Percentiles rank a stretch among this genome's conserved stretches.
Evolutionary conservation across 352 stramenopile genomes (phyloP).

Genomic region (Saprolegnia diclina): DNA sequence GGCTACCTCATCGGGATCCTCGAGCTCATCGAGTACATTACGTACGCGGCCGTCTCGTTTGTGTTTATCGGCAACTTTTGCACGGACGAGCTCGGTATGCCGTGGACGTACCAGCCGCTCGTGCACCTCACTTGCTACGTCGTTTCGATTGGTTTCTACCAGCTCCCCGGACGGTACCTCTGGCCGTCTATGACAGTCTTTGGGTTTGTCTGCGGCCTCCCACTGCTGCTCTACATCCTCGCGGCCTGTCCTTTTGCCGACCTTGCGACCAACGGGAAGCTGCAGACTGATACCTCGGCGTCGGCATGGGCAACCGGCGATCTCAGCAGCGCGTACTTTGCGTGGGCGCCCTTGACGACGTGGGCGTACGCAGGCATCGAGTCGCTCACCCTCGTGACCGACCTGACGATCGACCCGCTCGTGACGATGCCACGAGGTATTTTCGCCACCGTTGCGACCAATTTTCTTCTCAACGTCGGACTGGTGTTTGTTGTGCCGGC

Average conservation of each 20-base stretch:
- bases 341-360: not conserved
- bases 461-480: not conserved
- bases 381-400: constrained; percentile 1
- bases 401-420: not conserved
- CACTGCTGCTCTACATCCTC: not conserved
- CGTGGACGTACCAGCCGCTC: constrained; percentile 27
- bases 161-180: not conserved
- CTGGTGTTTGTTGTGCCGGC: not conserved
- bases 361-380: not conserved
- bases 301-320: not conserved
- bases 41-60: constrained; percentile 29
- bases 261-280: not conserved
- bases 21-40: constrained; percentile 34
- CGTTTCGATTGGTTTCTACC: not conserved
- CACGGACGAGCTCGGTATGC: constrained; percentile 12
- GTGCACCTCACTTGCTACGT: constrained; percentile 31
- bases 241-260: not conserved
- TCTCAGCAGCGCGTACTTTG: not conserved
- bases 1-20: constrained; percentile 33
- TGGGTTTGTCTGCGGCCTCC: not conserved
- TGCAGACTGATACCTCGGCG: no score
- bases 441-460: not conserved
- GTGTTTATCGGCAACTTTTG: constrained; percentile 32
- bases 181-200: not conserved
- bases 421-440: not conserved